Conservation (phyloP, 2,329 filamentous ascomycete genomes). For the Penicillium expansum region DNA sequence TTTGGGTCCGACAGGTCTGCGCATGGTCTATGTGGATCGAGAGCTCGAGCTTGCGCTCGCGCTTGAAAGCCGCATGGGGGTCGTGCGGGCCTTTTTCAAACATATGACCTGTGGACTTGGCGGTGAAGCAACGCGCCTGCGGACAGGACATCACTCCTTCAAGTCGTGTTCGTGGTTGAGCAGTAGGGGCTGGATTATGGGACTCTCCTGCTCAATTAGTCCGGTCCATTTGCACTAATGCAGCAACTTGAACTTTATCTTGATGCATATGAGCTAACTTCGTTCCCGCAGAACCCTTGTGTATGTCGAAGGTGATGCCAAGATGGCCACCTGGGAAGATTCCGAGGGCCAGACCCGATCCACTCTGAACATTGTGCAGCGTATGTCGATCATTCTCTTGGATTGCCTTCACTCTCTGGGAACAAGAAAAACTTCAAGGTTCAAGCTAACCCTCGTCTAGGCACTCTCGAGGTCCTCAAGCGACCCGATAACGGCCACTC, state of each 20-base stretch:
- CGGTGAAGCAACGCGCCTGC: neutral
- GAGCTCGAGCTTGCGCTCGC: neutral
- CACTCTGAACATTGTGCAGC: slow-evolving; percentile 70
- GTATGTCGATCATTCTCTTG: slow-evolving; percentile 53
- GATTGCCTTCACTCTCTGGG: neutral
- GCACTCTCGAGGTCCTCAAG: slow-evolving; percentile 35
- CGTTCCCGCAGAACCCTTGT: slow-evolving; percentile 63
- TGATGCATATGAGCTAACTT: neutral
- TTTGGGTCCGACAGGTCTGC: neutral
- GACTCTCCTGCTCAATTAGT: neutral
- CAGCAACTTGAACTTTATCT: neutral
- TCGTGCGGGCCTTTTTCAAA: neutral
- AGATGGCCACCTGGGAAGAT: slow-evolving; percentile 65
- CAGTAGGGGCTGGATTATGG: too few species aligned
- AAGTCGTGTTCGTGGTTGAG: neutral
- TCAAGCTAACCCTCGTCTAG: slow-evolving; percentile 17
- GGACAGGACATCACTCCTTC: neutral
- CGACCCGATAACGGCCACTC: slow-evolving; percentile 23
- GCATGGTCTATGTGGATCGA: neutral
- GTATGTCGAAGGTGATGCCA: slow-evolving; percentile 78
- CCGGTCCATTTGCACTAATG: neutral
- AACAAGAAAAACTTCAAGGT: neutral
- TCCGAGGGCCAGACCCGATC: slow-evolving; percentile 64
- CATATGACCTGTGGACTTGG: neutral
- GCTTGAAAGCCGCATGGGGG: neutral